Percentiles rank a stretch among this genome's conserved stretches.
These are phyloP conservation scores for Pichia sp. DNA, from an alignment of 1,139 yeast species.

Conservation along the genomic window DNA sequence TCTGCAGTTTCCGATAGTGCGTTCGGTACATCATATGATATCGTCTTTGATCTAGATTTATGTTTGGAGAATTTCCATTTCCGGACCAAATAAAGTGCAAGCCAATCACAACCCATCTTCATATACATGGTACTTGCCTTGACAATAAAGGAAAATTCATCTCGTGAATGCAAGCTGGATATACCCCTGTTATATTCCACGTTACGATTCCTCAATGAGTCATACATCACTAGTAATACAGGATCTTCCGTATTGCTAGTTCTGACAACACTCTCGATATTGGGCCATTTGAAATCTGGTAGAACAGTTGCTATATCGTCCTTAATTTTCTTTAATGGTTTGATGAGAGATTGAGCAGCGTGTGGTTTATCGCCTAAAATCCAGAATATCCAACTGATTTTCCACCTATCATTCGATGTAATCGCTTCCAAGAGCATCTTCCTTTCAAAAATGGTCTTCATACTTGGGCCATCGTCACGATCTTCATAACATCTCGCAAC, in stretches of 20 bases:
- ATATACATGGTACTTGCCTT: slow-evolving; percentile 62
- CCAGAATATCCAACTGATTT: slow-evolving; percentile 78
- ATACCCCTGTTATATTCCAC: slow-evolving; percentile 44
- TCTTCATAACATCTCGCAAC: slow-evolving; percentile 68
- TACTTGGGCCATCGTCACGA: slow-evolving; percentile 44
- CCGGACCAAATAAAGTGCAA: slow-evolving; percentile 54
- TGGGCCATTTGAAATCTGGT: slow-evolving; percentile 22
- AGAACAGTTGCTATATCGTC: slow-evolving; percentile 25
- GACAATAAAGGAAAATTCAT: slow-evolving; percentile 56
- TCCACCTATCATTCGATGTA: slow-evolving; percentile 70
- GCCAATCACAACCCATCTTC: slow-evolving; percentile 87
- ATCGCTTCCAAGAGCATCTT: slow-evolving; percentile 53
- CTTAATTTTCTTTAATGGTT: slow-evolving; percentile 44
- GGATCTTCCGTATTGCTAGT: slow-evolving; percentile 57
- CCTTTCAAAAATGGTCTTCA: slow-evolving; percentile 43
- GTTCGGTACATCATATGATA: too few species aligned
- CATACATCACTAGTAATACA: slow-evolving; percentile 60
- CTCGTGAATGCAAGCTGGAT: slow-evolving; percentile 34
- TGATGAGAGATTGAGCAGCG: slow-evolving; percentile 61
- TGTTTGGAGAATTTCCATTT: slow-evolving; percentile 57
- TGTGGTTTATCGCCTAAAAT: slow-evolving; percentile 43
- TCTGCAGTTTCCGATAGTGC: background rate
- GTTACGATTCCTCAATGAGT: slow-evolving; percentile 48
- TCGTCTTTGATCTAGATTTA: background rate
- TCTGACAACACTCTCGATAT: slow-evolving; percentile 34